Evolutionary conservation across 2,329 filamentous ascomycete genomes (phyloP), one percentile per base, ranked within the genome.

Genomic region (Cercospora zeae-maydis): DNA sequence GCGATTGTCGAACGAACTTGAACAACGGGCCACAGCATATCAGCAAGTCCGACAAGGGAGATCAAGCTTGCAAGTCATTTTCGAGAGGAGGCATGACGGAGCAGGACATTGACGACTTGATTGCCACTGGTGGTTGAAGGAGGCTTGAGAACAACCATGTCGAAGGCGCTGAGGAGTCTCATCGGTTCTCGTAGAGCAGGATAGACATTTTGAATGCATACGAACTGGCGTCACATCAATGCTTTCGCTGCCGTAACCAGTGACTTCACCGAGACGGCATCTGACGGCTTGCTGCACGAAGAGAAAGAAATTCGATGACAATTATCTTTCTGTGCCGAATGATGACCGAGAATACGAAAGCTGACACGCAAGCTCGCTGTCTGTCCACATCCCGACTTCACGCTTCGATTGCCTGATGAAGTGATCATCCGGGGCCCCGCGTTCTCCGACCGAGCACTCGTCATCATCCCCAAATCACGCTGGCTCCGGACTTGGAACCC

Each of bases 1-100:
- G 52, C 52, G 52, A 55, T 9, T 55, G 52, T 55, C 52, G 52
- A 13, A 55, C 52, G 24, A 55, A 55, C 8, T 36, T 55, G 27
- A 55, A 55, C 21, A 31, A 55, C 19, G 52, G 52, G 24, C 30
- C 30, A 8, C 52, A 55, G 9, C 33, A 36, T 9, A 31, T 55
- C 21, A 19, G 27, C n/a, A 33, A 55, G 52, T 10, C 13, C 7
- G 24, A 33, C n/a, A 55, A 37, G 30, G 33, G 33, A 2, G 27
- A 24, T 55, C 8, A n/a, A 10, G 5, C 14, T 5, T 55, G 52
- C 30, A 55, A 9, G 11, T n/a, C 13, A 9, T 19, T 55, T 13
- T 55, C 52, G 30, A 34, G 52, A 24, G 52, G 52, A n/a, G 52
- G 52, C 11, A 55, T 55, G 52, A 33, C 52, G 4, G 52, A 55